phyloP scores from a whole-genome alignment of 192 early-diverging fungal genomes.

The Coemansia sp. region DNA sequence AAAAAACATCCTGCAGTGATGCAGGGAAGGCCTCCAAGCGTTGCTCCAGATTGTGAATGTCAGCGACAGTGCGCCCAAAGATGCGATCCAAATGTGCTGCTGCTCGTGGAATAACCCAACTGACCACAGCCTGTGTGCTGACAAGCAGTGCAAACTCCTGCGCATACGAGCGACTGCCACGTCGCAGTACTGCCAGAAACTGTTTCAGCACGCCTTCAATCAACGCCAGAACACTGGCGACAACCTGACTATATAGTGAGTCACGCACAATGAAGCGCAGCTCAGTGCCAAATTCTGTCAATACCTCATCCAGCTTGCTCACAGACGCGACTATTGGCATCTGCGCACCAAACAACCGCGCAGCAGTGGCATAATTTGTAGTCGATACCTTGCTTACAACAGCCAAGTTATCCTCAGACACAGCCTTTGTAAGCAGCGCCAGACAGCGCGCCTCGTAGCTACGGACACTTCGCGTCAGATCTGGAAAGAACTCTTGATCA shows the following conservation, averaged over 20 bases:
- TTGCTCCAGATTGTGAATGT: slow-evolving; percentile 55
- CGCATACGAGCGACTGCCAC: slow-evolving; percentile 17
- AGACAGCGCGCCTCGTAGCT: slow-evolving; percentile 65
- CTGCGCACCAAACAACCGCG: slow-evolving; percentile 38
- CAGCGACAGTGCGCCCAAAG: slow-evolving; percentile 51
- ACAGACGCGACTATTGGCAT: slow-evolving; percentile 47
- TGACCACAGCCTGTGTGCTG: slow-evolving; percentile 50
- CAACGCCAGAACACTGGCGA: slow-evolving; percentile 46
- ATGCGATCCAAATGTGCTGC: slow-evolving; percentile 46
- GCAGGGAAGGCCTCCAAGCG: slow-evolving; percentile 53
- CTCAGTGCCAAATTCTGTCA: slow-evolving; percentile 54
- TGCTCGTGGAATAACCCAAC: slow-evolving; percentile 50
- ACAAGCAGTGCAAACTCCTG: slow-evolving; percentile 51
- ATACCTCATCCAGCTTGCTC: slow-evolving; percentile 45
- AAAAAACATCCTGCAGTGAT: slow-evolving; percentile 55
- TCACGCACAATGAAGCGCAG: slow-evolving; percentile 54
- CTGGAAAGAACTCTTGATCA: slow-evolving; percentile 74
- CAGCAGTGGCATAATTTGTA: slow-evolving; percentile 15
- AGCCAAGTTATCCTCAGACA: slow-evolving; percentile 68
- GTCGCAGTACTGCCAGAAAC: slow-evolving; percentile 43
- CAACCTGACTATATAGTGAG: slow-evolving; percentile 55
- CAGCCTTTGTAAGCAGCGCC: slow-evolving; percentile 62
- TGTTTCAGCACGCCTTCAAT: slow-evolving; percentile 55
- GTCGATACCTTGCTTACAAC: slow-evolving; percentile 55
- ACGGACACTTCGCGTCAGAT: slow-evolving; percentile 68